These are phyloP conservation scores for Cladosporium sp. DNA, from an alignment of 2,329 filamentous ascomycete genomes.

Conservation along the genomic window DNA sequence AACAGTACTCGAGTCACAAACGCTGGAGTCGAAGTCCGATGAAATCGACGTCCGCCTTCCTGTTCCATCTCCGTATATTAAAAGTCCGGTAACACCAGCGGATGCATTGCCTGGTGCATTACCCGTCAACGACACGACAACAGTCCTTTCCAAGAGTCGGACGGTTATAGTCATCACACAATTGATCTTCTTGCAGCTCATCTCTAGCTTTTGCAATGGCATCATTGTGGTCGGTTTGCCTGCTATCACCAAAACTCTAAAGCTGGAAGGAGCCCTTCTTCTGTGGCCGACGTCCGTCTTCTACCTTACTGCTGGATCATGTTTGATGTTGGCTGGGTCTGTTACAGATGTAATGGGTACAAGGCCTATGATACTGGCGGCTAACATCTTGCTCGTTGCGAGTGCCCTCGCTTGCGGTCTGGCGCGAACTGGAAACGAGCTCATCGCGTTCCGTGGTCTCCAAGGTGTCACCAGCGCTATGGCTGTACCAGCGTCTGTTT, in stretches of 20 bases:
- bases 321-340: slow-evolving; percentile 52
- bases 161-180: slow-evolving; percentile 24
- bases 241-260: slow-evolving; percentile 21
- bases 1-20: neutral
- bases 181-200: slow-evolving; percentile 25
- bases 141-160: slow-evolving; percentile 21
- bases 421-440: slow-evolving; percentile 25
- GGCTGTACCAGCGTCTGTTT: slow-evolving; percentile 48
- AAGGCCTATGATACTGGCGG: slow-evolving; percentile 48
- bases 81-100: neutral
- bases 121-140: neutral
- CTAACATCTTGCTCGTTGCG: slow-evolving; percentile 45
- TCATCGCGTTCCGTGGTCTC: slow-evolving; percentile 30
- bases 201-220: slow-evolving; percentile 27
- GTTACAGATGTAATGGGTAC: slow-evolving; percentile 54
- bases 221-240: slow-evolving; percentile 26
- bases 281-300: slow-evolving; percentile 34
- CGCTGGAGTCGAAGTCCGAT: neutral
- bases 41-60: neutral
- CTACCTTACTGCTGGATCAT: slow-evolving; percentile 50
- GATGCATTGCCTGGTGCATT: neutral
- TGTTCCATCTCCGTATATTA: neutral
- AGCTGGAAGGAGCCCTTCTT: slow-evolving; percentile 22
- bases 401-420: slow-evolving; percentile 49
- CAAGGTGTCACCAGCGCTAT: slow-evolving; percentile 32